These are phyloP conservation scores for Nakaseomyces delphensis DNA, from an alignment of 1,139 yeast genomes.

Conservation along the genomic window DNA sequence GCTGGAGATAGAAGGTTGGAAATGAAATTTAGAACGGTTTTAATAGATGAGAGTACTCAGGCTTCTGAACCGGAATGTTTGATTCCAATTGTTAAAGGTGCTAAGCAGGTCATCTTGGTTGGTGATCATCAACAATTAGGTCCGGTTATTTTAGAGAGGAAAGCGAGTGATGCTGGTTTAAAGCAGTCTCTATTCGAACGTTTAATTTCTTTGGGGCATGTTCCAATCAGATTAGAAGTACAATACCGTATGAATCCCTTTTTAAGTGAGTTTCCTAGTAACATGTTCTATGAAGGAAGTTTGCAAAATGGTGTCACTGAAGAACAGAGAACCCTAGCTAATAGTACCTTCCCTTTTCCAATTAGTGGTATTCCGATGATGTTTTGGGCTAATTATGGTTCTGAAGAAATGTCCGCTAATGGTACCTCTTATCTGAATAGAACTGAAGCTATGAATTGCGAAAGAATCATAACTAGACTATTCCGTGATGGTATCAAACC, in stretches of 20 bases:
- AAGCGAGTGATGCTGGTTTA: conserved; percentile 80
- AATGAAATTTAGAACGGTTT: conserved; percentile 58
- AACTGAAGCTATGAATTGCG: conserved; percentile 87
- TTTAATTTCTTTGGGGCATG: conserved; percentile 72
- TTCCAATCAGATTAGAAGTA: conserved; percentile 78
- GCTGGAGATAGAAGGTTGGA: conserved; percentile 69
- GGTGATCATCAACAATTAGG: conserved; percentile 97
- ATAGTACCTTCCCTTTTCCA: conserved; percentile 82
- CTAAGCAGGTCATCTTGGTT: conserved; percentile 79
- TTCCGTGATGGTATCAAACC: conserved; percentile 77
- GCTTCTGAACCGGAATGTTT: conserved; percentile 89
- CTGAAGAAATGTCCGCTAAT: conserved; percentile 75
- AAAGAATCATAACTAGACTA: conserved; percentile 62
- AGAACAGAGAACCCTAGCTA: conserved; percentile 52
- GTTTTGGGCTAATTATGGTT: conserved; percentile 89
- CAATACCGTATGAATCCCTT: conserved; percentile 95
- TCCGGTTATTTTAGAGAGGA: conserved; percentile 73
- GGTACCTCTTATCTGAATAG: conserved; percentile 84
- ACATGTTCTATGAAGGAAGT: conserved; percentile 88
- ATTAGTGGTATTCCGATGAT: conserved; percentile 75
- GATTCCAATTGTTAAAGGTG: conserved; percentile 82
- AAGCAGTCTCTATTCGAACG: conserved; percentile 82
- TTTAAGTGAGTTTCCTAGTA: conserved; percentile 78
- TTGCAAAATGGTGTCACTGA: conserved; percentile 84
- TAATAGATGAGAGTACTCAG: conserved; percentile 90